Percentiles rank a stretch among this genome's conserved stretches.
Evolutionary conservation across 2,329 filamentous ascomycete species (phyloP).

Genomic region (Aspergillus pseudoviridinutans): DNA sequence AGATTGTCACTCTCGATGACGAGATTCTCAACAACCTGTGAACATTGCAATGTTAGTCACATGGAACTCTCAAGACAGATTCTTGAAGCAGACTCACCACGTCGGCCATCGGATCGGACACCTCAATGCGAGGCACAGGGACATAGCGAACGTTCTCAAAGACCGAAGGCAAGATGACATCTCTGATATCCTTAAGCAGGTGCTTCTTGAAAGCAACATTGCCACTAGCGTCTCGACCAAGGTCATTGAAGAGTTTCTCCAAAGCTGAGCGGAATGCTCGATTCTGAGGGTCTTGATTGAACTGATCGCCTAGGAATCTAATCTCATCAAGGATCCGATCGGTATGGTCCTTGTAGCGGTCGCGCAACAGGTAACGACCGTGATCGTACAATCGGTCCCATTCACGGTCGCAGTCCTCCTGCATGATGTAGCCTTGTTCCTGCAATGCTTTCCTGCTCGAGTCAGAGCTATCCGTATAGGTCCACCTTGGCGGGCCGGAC

Average conservation of each 20-base stretch:
- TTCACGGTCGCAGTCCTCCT: slow-evolving; percentile 71
- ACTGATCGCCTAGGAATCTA: slow-evolving; percentile 85
- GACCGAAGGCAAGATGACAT: slow-evolving; percentile 76
- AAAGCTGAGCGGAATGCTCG: slow-evolving; percentile 70
- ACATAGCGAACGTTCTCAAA: slow-evolving; percentile 87
- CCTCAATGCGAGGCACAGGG: slow-evolving; percentile 90
- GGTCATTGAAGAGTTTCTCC: slow-evolving; percentile 80
- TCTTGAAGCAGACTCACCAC: slow-evolving; percentile 42
- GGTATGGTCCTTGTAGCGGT: slow-evolving; percentile 82
- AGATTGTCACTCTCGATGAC: slow-evolving; percentile 96
- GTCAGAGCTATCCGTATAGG: slow-evolving; percentile 7
- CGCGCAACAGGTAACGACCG: slow-evolving; percentile 78
- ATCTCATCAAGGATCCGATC: slow-evolving; percentile 83
- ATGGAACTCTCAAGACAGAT: no score
- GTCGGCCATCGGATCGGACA: slow-evolving; percentile 77
- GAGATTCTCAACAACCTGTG: slow-evolving; percentile 76
- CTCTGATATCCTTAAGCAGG: slow-evolving; percentile 79
- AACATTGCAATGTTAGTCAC: slow-evolving; percentile 1
- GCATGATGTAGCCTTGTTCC: slow-evolving; percentile 86
- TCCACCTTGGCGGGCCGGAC: background rate
- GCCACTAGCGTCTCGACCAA: slow-evolving; percentile 82
- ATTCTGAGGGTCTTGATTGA: slow-evolving; percentile 84
- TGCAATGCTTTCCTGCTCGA: slow-evolving; percentile 65
- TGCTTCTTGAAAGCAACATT: slow-evolving; percentile 90
- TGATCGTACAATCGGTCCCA: slow-evolving; percentile 84